Evolutionary conservation across 176 grass and related monocot genomes (phyloP).

Genomic region (Cenchrus purpureus): DNA sequence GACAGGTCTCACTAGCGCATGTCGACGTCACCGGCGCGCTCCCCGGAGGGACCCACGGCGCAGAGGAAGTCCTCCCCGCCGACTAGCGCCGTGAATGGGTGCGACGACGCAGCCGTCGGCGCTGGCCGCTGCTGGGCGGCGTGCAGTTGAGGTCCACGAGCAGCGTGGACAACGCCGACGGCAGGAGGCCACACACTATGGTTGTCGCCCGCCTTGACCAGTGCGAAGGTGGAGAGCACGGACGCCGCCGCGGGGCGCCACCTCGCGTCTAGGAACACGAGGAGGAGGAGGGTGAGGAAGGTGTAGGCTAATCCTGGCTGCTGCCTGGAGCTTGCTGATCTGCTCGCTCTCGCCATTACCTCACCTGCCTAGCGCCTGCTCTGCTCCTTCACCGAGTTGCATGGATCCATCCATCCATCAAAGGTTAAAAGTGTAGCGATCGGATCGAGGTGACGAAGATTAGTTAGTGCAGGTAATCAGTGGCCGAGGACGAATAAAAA

Average conservation of each 20-base stretch:
- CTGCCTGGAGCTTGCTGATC: too few species aligned
- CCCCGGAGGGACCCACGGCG: too few species aligned
- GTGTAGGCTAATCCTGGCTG: background rate
- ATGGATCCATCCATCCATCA: background rate
- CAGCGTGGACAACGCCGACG: background rate
- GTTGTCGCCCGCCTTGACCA: constrained; percentile 60
- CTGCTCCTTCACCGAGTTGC: too few species aligned
- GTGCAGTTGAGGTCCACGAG: constrained; percentile 65
- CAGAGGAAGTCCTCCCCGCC: too few species aligned
- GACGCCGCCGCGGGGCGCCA: background rate
- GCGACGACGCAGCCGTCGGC: too few species aligned
- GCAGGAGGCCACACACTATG: constrained; percentile 79
- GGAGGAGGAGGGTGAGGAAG: background rate
- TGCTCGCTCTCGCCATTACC: background rate
- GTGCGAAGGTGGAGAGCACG: constrained; percentile 64
- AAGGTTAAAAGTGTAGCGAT: too few species aligned
- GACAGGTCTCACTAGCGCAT: constrained; percentile 57
- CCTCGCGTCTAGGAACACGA: background rate
- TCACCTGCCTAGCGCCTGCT: background rate
- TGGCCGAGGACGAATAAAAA: too few species aligned
- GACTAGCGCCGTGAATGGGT: too few species aligned
- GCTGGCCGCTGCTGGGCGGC: too few species aligned
- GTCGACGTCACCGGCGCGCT: too few species aligned
- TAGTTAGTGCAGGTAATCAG: background rate
- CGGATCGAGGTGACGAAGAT: background rate